Evolutionary conservation across 2,329 filamentous ascomycete species (phyloP).

Genomic region (Septoria linicola): DNA sequence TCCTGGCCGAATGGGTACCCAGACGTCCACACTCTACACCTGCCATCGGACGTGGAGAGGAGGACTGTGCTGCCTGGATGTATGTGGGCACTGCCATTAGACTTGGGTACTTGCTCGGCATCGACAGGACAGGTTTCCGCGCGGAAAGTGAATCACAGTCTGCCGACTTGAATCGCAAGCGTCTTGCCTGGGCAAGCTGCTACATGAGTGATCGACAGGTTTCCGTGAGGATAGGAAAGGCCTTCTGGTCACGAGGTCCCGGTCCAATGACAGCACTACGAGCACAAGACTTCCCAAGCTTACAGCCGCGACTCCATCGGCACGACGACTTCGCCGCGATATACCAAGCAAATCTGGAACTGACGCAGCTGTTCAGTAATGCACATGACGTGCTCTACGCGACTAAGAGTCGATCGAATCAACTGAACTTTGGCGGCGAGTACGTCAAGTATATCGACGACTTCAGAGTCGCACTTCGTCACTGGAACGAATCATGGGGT

Average conservation of each 20-base stretch:
- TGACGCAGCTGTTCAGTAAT: slow-evolving; percentile 39
- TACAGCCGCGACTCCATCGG: slow-evolving; percentile 29
- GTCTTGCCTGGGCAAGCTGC: slow-evolving; percentile 38
- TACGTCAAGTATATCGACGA: slow-evolving; percentile 41
- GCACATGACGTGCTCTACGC: slow-evolving; percentile 39
- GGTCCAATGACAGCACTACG: slow-evolving; percentile 37
- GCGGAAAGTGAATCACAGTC: slow-evolving; percentile 32
- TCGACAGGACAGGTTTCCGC: slow-evolving; percentile 37
- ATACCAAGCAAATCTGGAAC: slow-evolving; percentile 37
- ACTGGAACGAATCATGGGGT: slow-evolving; percentile 38
- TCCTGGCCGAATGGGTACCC: slow-evolving; percentile 38
- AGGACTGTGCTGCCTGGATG: slow-evolving; percentile 39
- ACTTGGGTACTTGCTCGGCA: slow-evolving; percentile 37
- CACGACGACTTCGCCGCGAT: slow-evolving; percentile 38
- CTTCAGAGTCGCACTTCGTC: slow-evolving; percentile 34
- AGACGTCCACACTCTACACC: slow-evolving; percentile 32
- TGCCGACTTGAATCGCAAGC: slow-evolving; percentile 35
- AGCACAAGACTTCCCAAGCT: slow-evolving; percentile 36
- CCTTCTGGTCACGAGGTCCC: slow-evolving; percentile 38
- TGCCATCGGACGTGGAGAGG: slow-evolving; percentile 36
- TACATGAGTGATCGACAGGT: slow-evolving; percentile 39
- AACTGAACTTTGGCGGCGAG: slow-evolving; percentile 38
- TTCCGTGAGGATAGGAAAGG: slow-evolving; percentile 37
- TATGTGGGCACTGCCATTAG: slow-evolving; percentile 37
- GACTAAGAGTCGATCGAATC: slow-evolving; percentile 35